These are phyloP conservation scores for Heimioporus sp. DNA, from an alignment of 768 basidiomycete species.

Conservation along the genomic window DNA sequence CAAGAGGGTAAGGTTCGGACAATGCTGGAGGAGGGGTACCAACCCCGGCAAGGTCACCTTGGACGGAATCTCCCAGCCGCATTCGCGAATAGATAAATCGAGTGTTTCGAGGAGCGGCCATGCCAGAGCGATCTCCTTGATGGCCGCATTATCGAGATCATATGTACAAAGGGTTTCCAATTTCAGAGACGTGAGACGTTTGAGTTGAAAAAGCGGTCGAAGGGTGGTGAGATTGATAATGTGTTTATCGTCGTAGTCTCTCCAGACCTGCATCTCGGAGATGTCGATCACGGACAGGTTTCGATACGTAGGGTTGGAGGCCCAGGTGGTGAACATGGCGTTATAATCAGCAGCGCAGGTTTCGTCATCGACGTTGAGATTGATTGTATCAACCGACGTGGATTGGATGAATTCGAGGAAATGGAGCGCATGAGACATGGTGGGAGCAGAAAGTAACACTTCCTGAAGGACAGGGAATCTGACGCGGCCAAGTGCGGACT, in stretches of 20 bases:
- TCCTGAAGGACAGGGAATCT: constrained; percentile 23
- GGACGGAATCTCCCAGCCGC: constrained; percentile 30
- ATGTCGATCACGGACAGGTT: constrained; percentile 26
- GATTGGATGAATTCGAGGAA: constrained; percentile 28
- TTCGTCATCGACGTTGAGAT: constrained; percentile 32
- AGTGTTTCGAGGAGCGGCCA: constrained; percentile 29
- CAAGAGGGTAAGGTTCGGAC: constrained; percentile 23
- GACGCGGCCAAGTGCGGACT: constrained; percentile 9
- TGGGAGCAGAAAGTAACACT: constrained; percentile 21
- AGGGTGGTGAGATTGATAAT: constrained; percentile 25
- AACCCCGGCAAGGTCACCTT: constrained; percentile 25
- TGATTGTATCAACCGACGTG: constrained; percentile 28
- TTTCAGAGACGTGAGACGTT: constrained; percentile 20
- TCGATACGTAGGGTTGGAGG: constrained; percentile 20
- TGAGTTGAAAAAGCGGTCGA: constrained; percentile 25
- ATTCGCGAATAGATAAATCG: constrained; percentile 28
- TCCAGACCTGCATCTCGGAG: constrained; percentile 30
- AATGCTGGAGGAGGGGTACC: constrained; percentile 18
- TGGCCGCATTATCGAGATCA: constrained; percentile 20
- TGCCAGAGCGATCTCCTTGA: constrained; percentile 24
- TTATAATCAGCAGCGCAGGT: constrained; percentile 25
- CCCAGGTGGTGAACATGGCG: constrained; percentile 23
- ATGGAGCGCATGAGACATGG: constrained; percentile 20
- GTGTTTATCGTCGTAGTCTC: constrained; percentile 29
- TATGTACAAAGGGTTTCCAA: constrained; percentile 29